Evolutionary conservation across 306 rosid species (phyloP).

Genomic region (Psophocarpus tetragonolobus): DNA sequence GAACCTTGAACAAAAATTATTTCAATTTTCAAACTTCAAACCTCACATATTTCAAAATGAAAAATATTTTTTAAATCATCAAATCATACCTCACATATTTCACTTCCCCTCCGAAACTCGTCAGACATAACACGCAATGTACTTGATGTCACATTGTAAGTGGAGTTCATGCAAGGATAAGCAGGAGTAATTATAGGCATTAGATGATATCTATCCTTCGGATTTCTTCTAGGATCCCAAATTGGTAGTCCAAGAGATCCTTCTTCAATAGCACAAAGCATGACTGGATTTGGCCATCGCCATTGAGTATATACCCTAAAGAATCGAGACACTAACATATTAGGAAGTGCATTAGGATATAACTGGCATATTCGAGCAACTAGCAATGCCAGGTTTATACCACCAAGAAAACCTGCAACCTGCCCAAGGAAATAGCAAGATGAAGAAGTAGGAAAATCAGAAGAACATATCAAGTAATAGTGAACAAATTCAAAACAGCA

Average conservation of each 20-base stretch:
- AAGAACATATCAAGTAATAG: slow-evolving; percentile 17
- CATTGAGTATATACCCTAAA: slow-evolving; percentile 92
- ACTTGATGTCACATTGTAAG: slow-evolving; percentile 92
- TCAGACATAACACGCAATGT: slow-evolving; percentile 85
- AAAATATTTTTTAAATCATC: slow-evolving; percentile 16
- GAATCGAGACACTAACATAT: slow-evolving; percentile 94
- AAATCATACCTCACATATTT: slow-evolving; percentile 79
- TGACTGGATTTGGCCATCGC: slow-evolving; percentile 99
- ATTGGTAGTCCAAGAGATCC: slow-evolving; percentile 88
- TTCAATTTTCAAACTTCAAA: slow-evolving; percentile 19
- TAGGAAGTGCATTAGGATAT: slow-evolving; percentile 92
- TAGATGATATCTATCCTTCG: slow-evolving; percentile 74
- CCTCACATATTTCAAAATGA: background rate
- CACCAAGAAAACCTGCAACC: slow-evolving; percentile 99
- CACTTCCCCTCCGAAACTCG: slow-evolving; percentile 92
- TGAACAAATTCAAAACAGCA: background rate
- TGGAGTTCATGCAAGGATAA: slow-evolving; percentile 97
- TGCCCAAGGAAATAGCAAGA: slow-evolving; percentile 46
- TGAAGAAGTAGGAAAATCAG: slow-evolving; percentile 29
- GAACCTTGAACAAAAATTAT: slow-evolving; percentile 13
- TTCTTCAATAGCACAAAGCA: slow-evolving; percentile 92
- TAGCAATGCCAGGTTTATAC: slow-evolving; percentile 95
- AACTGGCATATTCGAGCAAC: slow-evolving; percentile 99
- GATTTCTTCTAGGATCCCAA: slow-evolving; percentile 98
- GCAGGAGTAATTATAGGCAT: slow-evolving; percentile 99